A percentile compares a stretch with the other conserved stretches of the same genome.
Conservation (phyloP, 352 stramenopile genomes). For the Globisporangium abappressorium region DNA sequence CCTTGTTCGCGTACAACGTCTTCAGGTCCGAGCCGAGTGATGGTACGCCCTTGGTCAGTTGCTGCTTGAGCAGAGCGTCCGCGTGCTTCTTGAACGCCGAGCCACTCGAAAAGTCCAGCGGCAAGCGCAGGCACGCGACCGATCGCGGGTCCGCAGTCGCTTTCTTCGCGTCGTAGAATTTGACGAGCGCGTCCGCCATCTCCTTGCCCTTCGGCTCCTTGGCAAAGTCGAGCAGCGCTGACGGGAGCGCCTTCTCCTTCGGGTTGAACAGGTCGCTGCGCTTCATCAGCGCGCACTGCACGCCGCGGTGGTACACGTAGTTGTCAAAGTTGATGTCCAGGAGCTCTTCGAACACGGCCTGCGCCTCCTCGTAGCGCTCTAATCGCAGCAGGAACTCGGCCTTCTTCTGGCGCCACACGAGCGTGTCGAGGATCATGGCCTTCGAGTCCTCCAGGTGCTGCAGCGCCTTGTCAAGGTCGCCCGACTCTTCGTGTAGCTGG, state of each 20-base stretch:
- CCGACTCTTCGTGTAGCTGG: conserved; percentile 89
- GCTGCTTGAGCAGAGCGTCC: conserved; percentile 56
- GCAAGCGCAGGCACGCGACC: conserved; percentile 86
- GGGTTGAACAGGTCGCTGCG: conserved; percentile 51
- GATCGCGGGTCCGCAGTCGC: conserved; percentile 59
- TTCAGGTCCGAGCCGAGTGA: conserved; percentile 94
- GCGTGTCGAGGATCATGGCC: conserved; percentile 64
- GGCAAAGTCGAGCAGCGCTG: conserved; percentile 47
- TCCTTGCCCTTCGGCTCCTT: conserved; percentile 41
- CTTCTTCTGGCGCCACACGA: conserved; percentile 77
- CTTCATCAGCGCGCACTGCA: conserved; percentile 80
- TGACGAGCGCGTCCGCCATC: conserved; percentile 42
- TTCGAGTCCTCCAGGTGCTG: conserved; percentile 85
- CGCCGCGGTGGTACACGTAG: conserved; percentile 82
- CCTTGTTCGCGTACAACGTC: conserved; percentile 75
- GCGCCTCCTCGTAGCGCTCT: conserved; percentile 63
- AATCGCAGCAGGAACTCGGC: conserved; percentile 67
- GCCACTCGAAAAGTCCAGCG: conserved; percentile 84
- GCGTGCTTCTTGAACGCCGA: conserved; percentile 69
- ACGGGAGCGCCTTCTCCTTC: conserved; percentile 40
- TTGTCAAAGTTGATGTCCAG: conserved; percentile 90
- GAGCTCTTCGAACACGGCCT: conserved; percentile 63
- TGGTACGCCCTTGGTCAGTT: conserved; percentile 91
- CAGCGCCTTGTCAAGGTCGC: conserved; percentile 81
- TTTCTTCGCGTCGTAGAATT: conserved; percentile 53